Evolutionary conservation across 805 yeast genomes (phyloP), one percentile per base, ranked within the genome.

Genomic region (Dipodascus geniculatus): DNA sequence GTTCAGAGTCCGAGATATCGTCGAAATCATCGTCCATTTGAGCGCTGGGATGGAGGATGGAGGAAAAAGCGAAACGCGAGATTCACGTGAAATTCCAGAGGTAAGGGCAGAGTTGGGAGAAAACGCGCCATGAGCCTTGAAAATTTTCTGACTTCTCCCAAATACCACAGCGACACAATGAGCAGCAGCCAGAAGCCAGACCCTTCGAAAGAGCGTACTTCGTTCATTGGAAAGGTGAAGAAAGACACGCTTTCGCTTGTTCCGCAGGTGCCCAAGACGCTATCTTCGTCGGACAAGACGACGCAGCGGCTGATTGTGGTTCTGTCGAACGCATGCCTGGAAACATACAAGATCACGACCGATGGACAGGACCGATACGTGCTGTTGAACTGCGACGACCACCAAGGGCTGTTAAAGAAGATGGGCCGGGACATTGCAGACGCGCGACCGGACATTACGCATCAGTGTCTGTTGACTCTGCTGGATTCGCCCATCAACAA

Each of bases 361-460:
- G 80, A 83, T 20, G 87, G 88, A 16, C 95, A 91, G 51, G 98
- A 93, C 66, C 88, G 93, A 68, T 93, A 84, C 65, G 97, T 96
- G 0, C 72, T 93, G 56, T 76, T 93, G 64, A 93, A 93, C 73
- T 93, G 99, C 75, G 99, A 93, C 69, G 99, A 93, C 68, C 99
- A 93, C 68, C 99, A 93, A 72, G 97, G 97, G 16, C 74, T 91
- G 52, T 74, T 93, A 63, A 85, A 91, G 68, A 91, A 89, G 67
- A 88, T 91, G 95, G 96, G 95, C 52, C 81, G 98, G 66, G 98
- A 93, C 66, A 91, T 93, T 58, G 87, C 96, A 50, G 99, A 93
- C 66, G 98, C 97, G 4, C 82, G 99, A 69, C 99, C 99, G n/a
- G 99, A 93, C 69, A 93, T 93, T 64, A 93, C 99, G 48, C 99